A percentile compares a stretch with the other conserved stretches of the same genome.
These are phyloP conservation scores for Penicillium herquei DNA, from an alignment of 495 filamentous ascomycete genomes.

Conservation along the genomic window DNA sequence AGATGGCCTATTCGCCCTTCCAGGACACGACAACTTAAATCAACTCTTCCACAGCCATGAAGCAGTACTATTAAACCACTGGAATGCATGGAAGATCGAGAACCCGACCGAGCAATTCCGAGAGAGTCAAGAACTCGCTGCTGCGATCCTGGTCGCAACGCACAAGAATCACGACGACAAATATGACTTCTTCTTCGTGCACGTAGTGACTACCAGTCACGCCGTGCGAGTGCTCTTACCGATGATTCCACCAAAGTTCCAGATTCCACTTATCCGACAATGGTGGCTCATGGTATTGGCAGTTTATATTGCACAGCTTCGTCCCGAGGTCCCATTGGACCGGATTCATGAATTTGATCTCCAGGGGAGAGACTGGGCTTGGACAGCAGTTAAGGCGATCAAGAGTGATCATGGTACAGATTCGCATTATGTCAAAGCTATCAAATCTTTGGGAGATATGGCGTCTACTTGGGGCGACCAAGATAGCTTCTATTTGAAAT, in stretches of 20 bases:
- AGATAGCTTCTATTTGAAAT: constrained; percentile 70
- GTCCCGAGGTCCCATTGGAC: constrained; percentile 67
- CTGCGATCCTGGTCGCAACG: constrained; percentile 66
- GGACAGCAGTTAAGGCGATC: constrained; percentile 66
- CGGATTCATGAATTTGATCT: constrained; percentile 59
- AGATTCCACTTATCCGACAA: constrained; percentile 69
- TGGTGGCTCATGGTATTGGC: constrained; percentile 86
- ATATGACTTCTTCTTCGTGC: constrained; percentile 85
- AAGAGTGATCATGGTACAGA: constrained; percentile 64
- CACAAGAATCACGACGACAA: constrained; percentile 34
- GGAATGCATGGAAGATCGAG: constrained; percentile 77
- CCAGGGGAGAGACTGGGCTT: constrained; percentile 69
- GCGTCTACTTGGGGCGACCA: constrained; percentile 82
- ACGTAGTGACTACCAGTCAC: constrained; percentile 80
- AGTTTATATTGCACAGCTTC: constrained; percentile 71
- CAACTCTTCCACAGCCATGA: constrained; percentile 67
- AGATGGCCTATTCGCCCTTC: constrained; percentile 53
- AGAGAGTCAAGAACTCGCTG: constrained; percentile 73
- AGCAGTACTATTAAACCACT: constrained; percentile 72
- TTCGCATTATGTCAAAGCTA: constrained; percentile 79
- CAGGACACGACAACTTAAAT: constrained; percentile 62
- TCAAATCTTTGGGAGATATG: constrained; percentile 71
- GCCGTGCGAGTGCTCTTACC: constrained; percentile 85
- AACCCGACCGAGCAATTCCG: constrained; percentile 68
- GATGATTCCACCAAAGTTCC: constrained; percentile 67